Evolutionary conservation across 139 green algal genomes (phyloP).

Genomic region (Auxenochlorella protothecoides): DNA sequence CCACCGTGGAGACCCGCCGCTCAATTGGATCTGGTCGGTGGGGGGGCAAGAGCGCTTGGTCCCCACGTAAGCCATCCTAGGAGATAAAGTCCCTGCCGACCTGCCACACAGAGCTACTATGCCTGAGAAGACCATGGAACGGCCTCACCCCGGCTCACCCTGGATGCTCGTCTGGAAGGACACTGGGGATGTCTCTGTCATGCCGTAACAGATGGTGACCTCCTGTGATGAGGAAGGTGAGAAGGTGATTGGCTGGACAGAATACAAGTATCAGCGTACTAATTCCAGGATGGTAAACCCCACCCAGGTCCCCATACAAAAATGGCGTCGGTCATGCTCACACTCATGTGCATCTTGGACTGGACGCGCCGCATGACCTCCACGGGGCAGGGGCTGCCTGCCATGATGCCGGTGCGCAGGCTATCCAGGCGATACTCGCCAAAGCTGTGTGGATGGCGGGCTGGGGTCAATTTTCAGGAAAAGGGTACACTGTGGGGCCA

Average conservation of each 20-base stretch:
- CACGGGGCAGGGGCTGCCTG: conserved; percentile 16
- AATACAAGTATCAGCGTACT: too few species aligned
- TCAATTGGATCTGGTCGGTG: conserved; percentile 12
- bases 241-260: too few species aligned
- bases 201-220: conserved; percentile 22
- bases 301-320: too few species aligned
- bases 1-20: conserved; percentile 16
- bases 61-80: too few species aligned
- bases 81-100: too few species aligned
- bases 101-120: too few species aligned
- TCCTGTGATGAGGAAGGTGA: background rate
- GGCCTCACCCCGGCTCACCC: background rate
- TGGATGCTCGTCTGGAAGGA: conserved; percentile 18
- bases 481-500: background rate
- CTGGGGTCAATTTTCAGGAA: background rate
- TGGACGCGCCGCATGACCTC: conserved; percentile 18
- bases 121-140: too few species aligned
- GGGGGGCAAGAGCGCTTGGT: too few species aligned
- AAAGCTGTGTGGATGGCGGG: background rate
- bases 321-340: too few species aligned
- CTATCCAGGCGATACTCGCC: background rate
- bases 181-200: conserved; percentile 22
- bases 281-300: too few species aligned
- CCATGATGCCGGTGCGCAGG: conserved; percentile 30
- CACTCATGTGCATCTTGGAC: background rate